Evolutionary conservation across 2,329 filamentous ascomycete species (phyloP), one percentile per base, ranked within the genome.

Genomic region (Leptoxyphium fumago): DNA sequence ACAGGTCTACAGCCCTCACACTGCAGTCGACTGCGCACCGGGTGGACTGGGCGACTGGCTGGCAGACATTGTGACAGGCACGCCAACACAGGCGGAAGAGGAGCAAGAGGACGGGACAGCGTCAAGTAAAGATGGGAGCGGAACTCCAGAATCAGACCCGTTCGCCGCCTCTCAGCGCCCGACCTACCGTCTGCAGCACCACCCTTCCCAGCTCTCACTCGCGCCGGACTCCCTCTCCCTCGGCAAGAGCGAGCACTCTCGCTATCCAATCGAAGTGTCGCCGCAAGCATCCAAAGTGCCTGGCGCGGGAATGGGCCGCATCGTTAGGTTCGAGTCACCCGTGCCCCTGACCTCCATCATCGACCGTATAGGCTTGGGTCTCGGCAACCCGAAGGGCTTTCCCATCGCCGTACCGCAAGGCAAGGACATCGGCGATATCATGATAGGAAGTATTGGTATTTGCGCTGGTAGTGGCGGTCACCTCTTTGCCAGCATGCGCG

Each of bases 41-140:
- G 77, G 80, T 14, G 91, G 91, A 3, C 76, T 98, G 53, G 93
- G 88, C 58, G 85, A 94, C 61, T 98, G 89, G 89, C 78, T 98
- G 9, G 86, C 85, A 47, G 83, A 93, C 57, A 80, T 93, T 41
- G 77, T 95, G 15, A 79, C 80, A 2, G 79, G 77, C 29, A 70
- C 67, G 29, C 63, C 62, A 10, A 60, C 59, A 29, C 50, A 48
- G 11, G 45, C 53, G 1, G 45, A 53, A n/a, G 43, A 45, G 40
- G 43, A 45, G 18, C 39, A 48, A 44, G 21, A 45, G 18, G 29
- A 36, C 32, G 21, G 21, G 4, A 40, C 14, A 5, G 18, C 13
- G 5, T 40, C 38, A 7, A 40, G 18, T 18, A 45, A 51, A 21
- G 46, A 50, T 29, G 46, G 48, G 29, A 43, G 43, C 29, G 45